phyloP scores from a whole-genome alignment of 2,329 filamentous ascomycete species.

The Lachnum nothofagi region DNA sequence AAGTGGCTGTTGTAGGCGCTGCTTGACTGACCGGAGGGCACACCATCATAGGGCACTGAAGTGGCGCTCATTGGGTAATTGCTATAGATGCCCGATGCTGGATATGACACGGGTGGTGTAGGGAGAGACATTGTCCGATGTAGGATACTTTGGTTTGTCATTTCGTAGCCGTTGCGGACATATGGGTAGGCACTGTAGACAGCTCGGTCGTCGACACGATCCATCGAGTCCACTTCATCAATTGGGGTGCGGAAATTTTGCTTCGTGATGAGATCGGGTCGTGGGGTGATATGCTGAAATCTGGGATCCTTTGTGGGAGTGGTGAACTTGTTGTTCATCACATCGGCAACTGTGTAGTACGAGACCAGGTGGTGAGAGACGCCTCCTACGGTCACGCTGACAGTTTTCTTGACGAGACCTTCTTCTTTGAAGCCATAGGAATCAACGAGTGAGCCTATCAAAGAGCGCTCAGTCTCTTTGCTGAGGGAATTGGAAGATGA shows the following conservation, averaged over 20 bases:
- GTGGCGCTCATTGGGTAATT: constrained; percentile 20
- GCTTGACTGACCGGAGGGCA: constrained; percentile 14
- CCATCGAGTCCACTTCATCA: constrained; percentile 49
- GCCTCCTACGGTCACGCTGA: constrained; percentile 70
- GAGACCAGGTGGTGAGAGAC: constrained; percentile 81
- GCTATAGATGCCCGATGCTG: constrained; percentile 15
- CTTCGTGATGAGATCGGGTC: constrained; percentile 52
- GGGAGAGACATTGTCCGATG: constrained; percentile 28
- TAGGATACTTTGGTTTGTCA: constrained; percentile 30
- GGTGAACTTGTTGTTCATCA: constrained; percentile 51
- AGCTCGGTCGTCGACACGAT: constrained; percentile 27
- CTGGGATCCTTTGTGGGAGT: constrained; percentile 53
- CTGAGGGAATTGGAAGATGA: constrained; percentile 21
- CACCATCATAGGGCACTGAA: constrained; percentile 20
- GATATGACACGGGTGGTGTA: constrained; percentile 25
- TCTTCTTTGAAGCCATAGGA: constrained; percentile 80
- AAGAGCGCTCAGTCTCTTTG: constrained; percentile 30
- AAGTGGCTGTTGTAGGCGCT: constrained; percentile 21
- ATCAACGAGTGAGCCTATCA: constrained; percentile 82
- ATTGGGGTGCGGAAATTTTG: constrained; percentile 64
- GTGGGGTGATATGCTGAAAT: constrained; percentile 48
- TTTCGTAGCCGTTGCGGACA: constrained; percentile 26
- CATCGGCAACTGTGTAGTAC: constrained; percentile 80
- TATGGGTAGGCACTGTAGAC: constrained; percentile 25
- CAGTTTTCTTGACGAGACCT: constrained; percentile 87